A percentile compares a stretch with the other conserved stretches of the same genome.
These are phyloP conservation scores for Aspergillus jensenii DNA, from an alignment of 2,329 filamentous ascomycete species.

Conservation along the genomic window DNA sequence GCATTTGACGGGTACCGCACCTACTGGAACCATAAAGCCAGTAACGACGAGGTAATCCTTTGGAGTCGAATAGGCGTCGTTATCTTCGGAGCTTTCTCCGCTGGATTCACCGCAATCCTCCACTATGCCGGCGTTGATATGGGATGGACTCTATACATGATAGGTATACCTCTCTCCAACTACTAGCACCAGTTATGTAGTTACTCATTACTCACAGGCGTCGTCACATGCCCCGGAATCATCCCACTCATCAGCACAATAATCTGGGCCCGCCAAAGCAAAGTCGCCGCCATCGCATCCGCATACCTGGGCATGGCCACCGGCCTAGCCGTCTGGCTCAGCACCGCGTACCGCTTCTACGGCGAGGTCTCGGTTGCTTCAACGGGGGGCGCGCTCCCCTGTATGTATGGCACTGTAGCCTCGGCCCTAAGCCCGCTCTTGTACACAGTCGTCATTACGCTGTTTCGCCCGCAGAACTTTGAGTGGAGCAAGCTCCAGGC, in stretches of 20 bases:
- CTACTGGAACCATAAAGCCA: neutral
- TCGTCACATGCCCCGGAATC: constrained; percentile 55
- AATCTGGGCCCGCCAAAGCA: constrained; percentile 54
- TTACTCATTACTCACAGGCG: constrained; percentile 28
- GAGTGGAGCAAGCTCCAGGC: constrained; percentile 41
- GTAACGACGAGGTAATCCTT: neutral
- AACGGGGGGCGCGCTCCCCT: constrained; percentile 52
- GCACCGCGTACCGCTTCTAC: constrained; percentile 47
- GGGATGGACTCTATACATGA: constrained; percentile 57
- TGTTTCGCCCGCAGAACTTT: constrained; percentile 46
- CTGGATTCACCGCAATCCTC: constrained; percentile 53
- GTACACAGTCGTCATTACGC: constrained; percentile 50
- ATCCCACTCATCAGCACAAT: constrained; percentile 56
- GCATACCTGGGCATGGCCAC: constrained; percentile 53
- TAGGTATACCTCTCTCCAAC: constrained; percentile 29
- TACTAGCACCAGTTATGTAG: neutral
- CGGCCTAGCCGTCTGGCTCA: constrained; percentile 55
- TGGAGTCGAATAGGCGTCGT: constrained; percentile 53
- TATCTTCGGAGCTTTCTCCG: constrained; percentile 53
- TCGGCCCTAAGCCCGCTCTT: constrained; percentile 55
- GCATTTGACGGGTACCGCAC: neutral
- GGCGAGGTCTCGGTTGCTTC: constrained; percentile 51
- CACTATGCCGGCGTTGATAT: constrained; percentile 57
- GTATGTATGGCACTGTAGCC: constrained; percentile 54
- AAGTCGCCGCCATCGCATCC: constrained; percentile 50